Base-by-base conservation (phyloP, 306 rosid genomes). In the Fagus crenata region DNA sequence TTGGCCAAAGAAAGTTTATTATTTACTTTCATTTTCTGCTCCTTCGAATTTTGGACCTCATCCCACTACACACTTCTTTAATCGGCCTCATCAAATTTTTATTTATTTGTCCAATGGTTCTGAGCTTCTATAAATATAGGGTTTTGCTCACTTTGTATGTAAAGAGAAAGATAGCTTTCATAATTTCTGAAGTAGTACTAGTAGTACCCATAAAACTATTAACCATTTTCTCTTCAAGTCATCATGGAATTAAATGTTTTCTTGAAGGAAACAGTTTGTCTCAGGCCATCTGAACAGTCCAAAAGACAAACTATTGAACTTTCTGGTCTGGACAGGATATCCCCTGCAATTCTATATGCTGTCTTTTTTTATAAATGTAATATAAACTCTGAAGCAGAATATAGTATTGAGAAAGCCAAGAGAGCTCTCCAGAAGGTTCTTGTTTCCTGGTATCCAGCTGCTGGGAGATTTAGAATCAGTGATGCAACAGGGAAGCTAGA, bases 291-390 rank as follows among this genome's bases (percentile, higher is more conserved):
- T 74, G 61, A 65, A 32, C 70, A 74, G 59, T 80, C 79, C 37
- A 15, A 74, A 55, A 74, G 69, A 74, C 53, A 75, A 68, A 59
- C 83, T 67, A 33, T 80, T 75, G 76, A 69, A 61, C 79, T 80
- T 58, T 80, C 83, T 35, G 83, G 83, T 43, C 55, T 80, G 65
- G 83, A 80, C 75, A 74, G 83, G 64, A 80, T 80, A 46, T 80
- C 83, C 14, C 83, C 83, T 28, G 83, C 79, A 54, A 22, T 74
- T 35, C 55, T 80, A 12, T 68, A 74, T 69, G 61, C 65, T 13
- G 65, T 74, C 55, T 69, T 80, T 65, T 80, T 80, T 69, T 80
- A 68, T 58, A 80, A 69, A 43, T 11, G 56, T 2, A 14, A 15
- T 36, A 36, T 67, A 3, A 8, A 3, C 33, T 11, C 33, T 28